Percentiles rank a stretch among this genome's conserved stretches.
phyloP scores from a whole-genome alignment of 192 early-diverging fungal species.

The Coemansia sp. region DNA sequence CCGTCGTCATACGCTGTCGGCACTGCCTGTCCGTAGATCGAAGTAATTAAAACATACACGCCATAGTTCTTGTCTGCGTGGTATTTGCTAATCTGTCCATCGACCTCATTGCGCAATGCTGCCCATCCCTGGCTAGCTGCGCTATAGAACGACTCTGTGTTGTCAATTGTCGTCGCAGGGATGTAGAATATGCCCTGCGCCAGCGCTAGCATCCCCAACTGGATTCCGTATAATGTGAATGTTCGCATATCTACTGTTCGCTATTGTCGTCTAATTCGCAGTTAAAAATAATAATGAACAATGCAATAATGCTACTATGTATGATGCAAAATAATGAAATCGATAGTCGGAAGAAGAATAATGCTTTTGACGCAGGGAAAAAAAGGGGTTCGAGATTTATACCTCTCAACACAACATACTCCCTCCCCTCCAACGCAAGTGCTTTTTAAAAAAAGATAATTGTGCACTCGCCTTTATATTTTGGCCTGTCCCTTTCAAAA shows the following conservation, averaged over 20 bases:
- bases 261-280: background rate
- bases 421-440: background rate
- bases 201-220: conserved; percentile 9
- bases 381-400: background rate
- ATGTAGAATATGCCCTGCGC: conserved; percentile 16
- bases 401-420: background rate
- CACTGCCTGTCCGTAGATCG: conserved; percentile 14
- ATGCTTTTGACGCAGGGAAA: background rate
- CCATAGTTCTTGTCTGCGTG: conserved; percentile 20
- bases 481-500: background rate
- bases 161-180: conserved; percentile 32
- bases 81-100: conserved; percentile 13
- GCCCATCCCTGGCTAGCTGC: conserved; percentile 26
- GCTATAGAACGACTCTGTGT: conserved; percentile 28
- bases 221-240: background rate
- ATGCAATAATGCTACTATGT: background rate
- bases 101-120: conserved; percentile 12
- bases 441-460: background rate
- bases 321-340: background rate
- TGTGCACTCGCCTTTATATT: background rate
- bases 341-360: background rate
- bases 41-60: conserved; percentile 23
- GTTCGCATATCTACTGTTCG: background rate
- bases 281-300: background rate
- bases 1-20: conserved; percentile 19